phyloP scores from a whole-genome alignment of 2,329 filamentous ascomycete species.

The Dothiorella sarmentorum region DNA sequence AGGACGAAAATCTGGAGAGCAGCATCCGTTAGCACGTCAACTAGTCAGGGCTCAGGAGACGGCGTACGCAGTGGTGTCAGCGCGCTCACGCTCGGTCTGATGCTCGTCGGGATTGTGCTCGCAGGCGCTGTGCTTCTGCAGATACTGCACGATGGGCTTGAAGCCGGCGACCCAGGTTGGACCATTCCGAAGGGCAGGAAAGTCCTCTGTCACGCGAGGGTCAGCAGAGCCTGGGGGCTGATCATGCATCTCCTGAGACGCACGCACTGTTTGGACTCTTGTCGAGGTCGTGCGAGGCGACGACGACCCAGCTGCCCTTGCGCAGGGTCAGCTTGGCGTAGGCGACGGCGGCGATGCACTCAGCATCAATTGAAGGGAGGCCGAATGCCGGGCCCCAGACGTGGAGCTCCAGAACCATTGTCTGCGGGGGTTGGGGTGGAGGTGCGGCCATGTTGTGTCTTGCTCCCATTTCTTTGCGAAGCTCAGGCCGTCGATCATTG shows the following conservation, averaged over 20 bases:
- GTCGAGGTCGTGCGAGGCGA: constrained; percentile 57
- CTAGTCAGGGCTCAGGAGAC: not conserved
- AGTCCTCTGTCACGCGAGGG: constrained; percentile 43
- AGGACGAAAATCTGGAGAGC: constrained; percentile 53
- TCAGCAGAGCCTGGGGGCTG: not conserved
- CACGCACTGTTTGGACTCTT: constrained; percentile 59
- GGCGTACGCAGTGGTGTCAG: constrained; percentile 42
- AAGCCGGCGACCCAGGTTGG: constrained; percentile 59
- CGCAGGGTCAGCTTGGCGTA: constrained; percentile 66
- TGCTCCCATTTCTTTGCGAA: constrained; percentile 12
- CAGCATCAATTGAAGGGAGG: constrained; percentile 84
- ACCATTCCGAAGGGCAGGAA: constrained; percentile 57
- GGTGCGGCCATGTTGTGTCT: not conserved
- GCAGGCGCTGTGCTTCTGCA: constrained; percentile 37
- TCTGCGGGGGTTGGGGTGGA: constrained; percentile 11
- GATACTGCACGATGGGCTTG: constrained; percentile 57
- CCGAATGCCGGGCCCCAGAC: constrained; percentile 88
- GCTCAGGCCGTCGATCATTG: constrained; percentile 11
- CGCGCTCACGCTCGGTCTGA: constrained; percentile 31
- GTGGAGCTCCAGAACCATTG: constrained; percentile 67
- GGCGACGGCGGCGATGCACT: constrained; percentile 80
- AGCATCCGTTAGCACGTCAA: constrained; percentile 17
- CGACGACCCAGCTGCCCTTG: constrained; percentile 43
- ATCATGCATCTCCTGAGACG: constrained; percentile 1
- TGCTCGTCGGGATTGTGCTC: constrained; percentile 30